These are phyloP conservation scores for Naegleria gruberi DNA, from an alignment of 208 protist species.

Conservation along the genomic window DNA sequence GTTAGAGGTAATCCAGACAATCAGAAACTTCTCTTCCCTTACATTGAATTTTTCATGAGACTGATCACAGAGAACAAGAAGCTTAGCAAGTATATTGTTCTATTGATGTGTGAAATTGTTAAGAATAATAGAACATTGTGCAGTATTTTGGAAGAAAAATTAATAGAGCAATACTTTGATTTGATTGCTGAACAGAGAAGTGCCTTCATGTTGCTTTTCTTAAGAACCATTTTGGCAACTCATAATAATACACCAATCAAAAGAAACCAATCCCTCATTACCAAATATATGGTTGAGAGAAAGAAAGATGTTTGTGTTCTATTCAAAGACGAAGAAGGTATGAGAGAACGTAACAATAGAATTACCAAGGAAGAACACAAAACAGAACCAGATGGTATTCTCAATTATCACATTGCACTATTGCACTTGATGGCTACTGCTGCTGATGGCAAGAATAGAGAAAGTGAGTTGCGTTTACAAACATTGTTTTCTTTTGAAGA, in stretches of 20 bases:
- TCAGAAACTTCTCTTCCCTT: neutral
- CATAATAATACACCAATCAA: neutral
- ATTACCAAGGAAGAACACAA: neutral
- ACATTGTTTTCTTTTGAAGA: neutral
- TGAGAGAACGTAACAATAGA: neutral
- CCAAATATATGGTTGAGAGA: neutral
- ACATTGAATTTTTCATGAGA: neutral
- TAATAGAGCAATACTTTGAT: neutral
- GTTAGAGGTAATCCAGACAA: neutral
- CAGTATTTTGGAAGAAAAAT: neutral
- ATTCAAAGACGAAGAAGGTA: conserved; percentile 1
- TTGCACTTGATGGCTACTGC: neutral
- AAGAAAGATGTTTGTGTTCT: neutral
- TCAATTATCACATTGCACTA: neutral
- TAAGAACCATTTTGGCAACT: neutral
- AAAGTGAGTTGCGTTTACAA: neutral
- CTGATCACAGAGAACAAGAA: neutral
- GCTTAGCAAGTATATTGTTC: neutral
- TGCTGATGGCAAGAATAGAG: neutral
- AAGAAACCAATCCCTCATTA: neutral
- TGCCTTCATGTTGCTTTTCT: neutral
- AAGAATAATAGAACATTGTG: neutral
- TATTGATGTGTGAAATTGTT: neutral
- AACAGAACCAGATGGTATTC: neutral
- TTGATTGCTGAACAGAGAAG: neutral